Base-by-base conservation (phyloP, 2,329 filamentous ascomycete species). In the Xylariomycetidae sp. region DNA sequence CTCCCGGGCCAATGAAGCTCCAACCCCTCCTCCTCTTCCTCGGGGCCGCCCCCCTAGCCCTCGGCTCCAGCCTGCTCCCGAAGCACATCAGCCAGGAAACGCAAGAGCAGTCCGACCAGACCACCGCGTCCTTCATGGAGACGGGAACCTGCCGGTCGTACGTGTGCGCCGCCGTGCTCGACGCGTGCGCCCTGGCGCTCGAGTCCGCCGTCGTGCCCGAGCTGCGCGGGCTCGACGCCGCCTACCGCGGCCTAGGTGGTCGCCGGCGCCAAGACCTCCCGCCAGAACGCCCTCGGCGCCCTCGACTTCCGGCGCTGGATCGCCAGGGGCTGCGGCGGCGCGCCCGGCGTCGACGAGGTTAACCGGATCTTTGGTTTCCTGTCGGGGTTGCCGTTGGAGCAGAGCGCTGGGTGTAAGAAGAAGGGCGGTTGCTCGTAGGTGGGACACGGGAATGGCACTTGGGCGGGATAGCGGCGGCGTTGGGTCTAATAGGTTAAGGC, bases 71-170 rank as follows among this genome's bases (percentile, higher is more conserved):
- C 15, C 26, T 29, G 13, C n/a, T 12, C 10, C n/a, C 10, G n/a
- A n/a, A n/a, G 6, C 26, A 16, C n/a, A 25, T 25, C 15, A 10
- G 13, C 8, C 26, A 29, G 6, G 26, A 29, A 12, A 29, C 26
- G 12, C 26, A 5, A 5, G 26, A 29, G 15, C 12, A 29, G 15
- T 29, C 18, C 26, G 26, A 15, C 26, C 13, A 31, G 10, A 43
- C 37, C 22, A 46, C 43, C 9, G 38, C 43, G 35, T 37, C 38
- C 31, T 46, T 43, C 15, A 37, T 33, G 6, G 32, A 38, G 14
- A 38, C 39, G 35, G 43, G 43, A 10, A 39, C 39, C 31, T 46
- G 43, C 28, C 31, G 43, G 17, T 41, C 43, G 10, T 46, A 46
- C 32, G 28, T 43, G 24, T 29, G 5, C 24, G 24, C 24, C 26